Percentiles rank a stretch among this genome's conserved stretches.
Evolutionary conservation across 306 rosid species (phyloP).

Genomic region (Pyrus pyrifolia): DNA sequence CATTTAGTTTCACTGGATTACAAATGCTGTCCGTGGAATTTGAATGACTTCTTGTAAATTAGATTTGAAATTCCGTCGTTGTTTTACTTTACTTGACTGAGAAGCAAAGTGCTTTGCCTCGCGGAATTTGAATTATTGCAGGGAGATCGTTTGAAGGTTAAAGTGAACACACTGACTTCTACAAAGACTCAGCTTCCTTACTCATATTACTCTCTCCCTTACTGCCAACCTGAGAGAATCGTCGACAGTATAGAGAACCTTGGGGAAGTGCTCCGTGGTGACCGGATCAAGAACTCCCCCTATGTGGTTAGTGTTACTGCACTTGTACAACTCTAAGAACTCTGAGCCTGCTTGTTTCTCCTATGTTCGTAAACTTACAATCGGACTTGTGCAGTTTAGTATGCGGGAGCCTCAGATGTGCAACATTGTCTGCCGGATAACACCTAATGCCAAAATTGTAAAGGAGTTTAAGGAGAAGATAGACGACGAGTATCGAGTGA

Average conservation of each 20-base stretch:
- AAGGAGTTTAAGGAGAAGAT: slow-evolving; percentile 92
- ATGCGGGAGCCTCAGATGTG: slow-evolving; percentile 94
- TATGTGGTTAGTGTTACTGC: slow-evolving; percentile 56
- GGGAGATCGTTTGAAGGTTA: slow-evolving; percentile 86
- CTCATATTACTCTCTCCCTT: slow-evolving; percentile 81
- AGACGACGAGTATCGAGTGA: slow-evolving; percentile 88
- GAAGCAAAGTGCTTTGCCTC: not conserved
- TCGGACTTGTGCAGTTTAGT: slow-evolving; percentile 60
- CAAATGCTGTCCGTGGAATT: not conserved
- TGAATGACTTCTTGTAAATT: not conserved
- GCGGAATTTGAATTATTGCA: slow-evolving; percentile 28
- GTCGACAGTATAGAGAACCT: slow-evolving; percentile 89
- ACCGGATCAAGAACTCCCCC: slow-evolving; percentile 88
- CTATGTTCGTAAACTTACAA: slow-evolving; percentile 9
- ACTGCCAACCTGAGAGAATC: slow-evolving; percentile 47
- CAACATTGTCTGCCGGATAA: slow-evolving; percentile 44
- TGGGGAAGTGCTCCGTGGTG: slow-evolving; percentile 98
- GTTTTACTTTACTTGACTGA: not conserved
- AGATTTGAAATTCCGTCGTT: not conserved
- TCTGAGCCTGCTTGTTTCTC: not conserved
- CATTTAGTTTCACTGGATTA: not conserved
- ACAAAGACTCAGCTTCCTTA: slow-evolving; percentile 99
- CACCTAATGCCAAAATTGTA: slow-evolving; percentile 64
- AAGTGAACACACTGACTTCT: slow-evolving; percentile 89
- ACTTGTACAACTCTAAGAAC: not conserved